Evolutionary conservation across 1,284 basidiomycete species (phyloP).

Genomic region (Wallemia mellicola): DNA sequence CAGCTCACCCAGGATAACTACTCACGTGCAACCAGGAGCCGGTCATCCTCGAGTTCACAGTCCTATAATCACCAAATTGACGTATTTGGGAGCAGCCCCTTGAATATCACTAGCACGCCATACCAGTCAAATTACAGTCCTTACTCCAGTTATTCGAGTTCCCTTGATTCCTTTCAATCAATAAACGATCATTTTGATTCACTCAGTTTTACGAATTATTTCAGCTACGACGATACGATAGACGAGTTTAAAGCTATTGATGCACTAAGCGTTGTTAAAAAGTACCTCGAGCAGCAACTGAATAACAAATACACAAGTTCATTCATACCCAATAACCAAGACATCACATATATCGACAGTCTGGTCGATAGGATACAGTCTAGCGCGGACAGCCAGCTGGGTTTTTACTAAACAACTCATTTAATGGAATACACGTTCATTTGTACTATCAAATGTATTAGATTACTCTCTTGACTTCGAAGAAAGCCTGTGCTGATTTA

Average conservation of each 20-base stretch:
- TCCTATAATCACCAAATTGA: not conserved
- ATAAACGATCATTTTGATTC: not conserved
- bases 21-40: not conserved
- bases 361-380: not conserved
- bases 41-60: not conserved
- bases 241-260: not conserved
- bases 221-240: not conserved
- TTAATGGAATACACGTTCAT: not conserved
- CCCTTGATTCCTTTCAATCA: not conserved
- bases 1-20: not conserved
- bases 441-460: conserved; percentile 11
- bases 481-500: too few species aligned
- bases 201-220: not conserved
- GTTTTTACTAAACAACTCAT: not conserved
- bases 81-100: not conserved
- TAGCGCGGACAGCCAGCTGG: not conserved
- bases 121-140: not conserved
- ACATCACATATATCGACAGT: not conserved
- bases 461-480: conserved; percentile 79
- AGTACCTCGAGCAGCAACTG: not conserved
- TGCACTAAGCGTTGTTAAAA: not conserved
- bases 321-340: not conserved
- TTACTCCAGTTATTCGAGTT: not conserved
- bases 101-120: not conserved
- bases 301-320: too few species aligned